These are phyloP conservation scores for Orbilia brochopaga DNA, from an alignment of 2,329 filamentous ascomycete genomes.

Conservation along the genomic window DNA sequence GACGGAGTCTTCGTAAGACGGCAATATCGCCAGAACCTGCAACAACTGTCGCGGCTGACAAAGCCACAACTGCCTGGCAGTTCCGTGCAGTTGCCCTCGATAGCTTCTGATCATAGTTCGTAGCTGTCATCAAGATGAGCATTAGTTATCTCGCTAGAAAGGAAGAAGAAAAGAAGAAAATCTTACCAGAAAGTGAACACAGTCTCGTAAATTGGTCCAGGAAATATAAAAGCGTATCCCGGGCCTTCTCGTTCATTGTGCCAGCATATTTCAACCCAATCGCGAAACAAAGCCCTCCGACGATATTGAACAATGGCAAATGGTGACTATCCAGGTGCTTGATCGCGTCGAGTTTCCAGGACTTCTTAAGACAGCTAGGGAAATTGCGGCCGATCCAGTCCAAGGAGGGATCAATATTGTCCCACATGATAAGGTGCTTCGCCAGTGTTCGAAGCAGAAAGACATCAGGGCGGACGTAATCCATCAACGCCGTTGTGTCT, in stretches of 20 bases:
- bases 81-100: slow-evolving; percentile 82
- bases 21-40: slow-evolving; percentile 89
- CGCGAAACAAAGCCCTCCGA: slow-evolving; percentile 85
- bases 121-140: slow-evolving; percentile 56
- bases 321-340: slow-evolving; percentile 76
- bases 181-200: slow-evolving; percentile 63
- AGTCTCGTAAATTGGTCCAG: slow-evolving; percentile 86
- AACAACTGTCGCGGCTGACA: slow-evolving; percentile 88
- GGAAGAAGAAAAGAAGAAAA: background rate
- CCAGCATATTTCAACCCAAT: slow-evolving; percentile 77
- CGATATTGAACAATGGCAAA: slow-evolving; percentile 88
- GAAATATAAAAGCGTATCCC: slow-evolving; percentile 82
- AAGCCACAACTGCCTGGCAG: slow-evolving; percentile 84
- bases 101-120: slow-evolving; percentile 81
- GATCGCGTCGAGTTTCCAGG: slow-evolving; percentile 67
- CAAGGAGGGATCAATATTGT: slow-evolving; percentile 73
- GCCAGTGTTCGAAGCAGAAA: slow-evolving; percentile 87
- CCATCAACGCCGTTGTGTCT: slow-evolving; percentile 86
- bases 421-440: slow-evolving; percentile 92
- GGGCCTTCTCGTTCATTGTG: slow-evolving; percentile 71
- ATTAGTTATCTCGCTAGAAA: background rate
- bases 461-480: slow-evolving; percentile 92
- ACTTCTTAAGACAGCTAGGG: slow-evolving; percentile 70
- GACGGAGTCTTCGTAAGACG: slow-evolving; percentile 82
- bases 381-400: slow-evolving; percentile 78